Evolutionary conservation across 495 filamentous ascomycete species (phyloP), one percentile per base, ranked within the genome.

Genomic region (Aspergillus ellipticus): DNA sequence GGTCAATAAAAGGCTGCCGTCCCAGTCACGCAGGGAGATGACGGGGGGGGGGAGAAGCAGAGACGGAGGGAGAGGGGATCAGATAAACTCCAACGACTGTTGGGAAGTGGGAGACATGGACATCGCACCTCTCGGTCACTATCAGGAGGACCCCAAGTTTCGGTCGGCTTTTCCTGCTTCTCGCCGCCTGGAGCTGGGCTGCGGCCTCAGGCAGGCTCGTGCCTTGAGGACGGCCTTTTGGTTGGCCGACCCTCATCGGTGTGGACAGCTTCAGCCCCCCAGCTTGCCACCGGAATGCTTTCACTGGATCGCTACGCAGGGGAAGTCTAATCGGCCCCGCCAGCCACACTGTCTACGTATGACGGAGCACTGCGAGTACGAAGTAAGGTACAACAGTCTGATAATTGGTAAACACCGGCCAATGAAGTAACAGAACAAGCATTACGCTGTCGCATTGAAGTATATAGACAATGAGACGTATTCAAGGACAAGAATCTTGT

Each of bases 161-260:
- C n/a, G n/a, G n/a, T n/a, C n/a, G n/a, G n/a, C n/a, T n/a, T n/a
- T n/a, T n/a, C n/a, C n/a, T n/a, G n/a, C n/a, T n/a, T n/a, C n/a
- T n/a, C n/a, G n/a, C n/a, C n/a, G n/a, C n/a, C n/a, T n/a, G n/a
- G n/a, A n/a, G n/a, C n/a, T n/a, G n/a, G n/a, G n/a, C n/a, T n/a
- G n/a, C n/a, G 21, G 64, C 65, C 66, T 72, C 59, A 72, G 69
- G 71, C 71, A 64, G 17, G 13, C 35, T 4, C 1, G 35, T 4
- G 11, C 35, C n/a, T 39, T 8, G n/a, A n/a, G n/a, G n/a, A n/a
- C n/a, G 5, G 35, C 11, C n/a, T 13, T n/a, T 39, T n/a, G 35
- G 11, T n/a, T 4, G 35, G 35, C n/a, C n/a, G n/a, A n/a, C n/a
- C n/a, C n/a, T n/a, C n/a, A n/a, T n/a, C n/a, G n/a, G n/a, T n/a